Conservation (phyloP, 2,329 filamentous ascomycete species). For the Whalleya microplaca region DNA sequence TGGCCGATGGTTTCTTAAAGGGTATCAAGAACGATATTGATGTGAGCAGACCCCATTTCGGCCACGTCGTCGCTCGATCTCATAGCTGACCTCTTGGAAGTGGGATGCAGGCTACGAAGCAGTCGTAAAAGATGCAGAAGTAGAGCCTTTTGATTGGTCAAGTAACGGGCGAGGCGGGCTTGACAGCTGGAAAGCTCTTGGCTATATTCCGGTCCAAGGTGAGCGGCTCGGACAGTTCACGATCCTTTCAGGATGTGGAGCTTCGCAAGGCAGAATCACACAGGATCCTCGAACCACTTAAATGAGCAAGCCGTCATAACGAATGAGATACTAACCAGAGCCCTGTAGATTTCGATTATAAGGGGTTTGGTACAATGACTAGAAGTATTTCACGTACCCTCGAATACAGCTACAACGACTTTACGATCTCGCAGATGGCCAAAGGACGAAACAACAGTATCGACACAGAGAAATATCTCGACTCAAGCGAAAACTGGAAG, state of each 20-base stretch:
- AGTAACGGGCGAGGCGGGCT: conserved; percentile 73
- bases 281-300: background rate
- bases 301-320: background rate
- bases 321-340: background rate
- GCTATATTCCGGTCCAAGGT: conserved; percentile 68
- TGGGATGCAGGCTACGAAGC: conserved; percentile 73
- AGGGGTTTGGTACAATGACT: conserved; percentile 70
- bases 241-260: background rate
- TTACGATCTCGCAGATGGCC: conserved; percentile 67
- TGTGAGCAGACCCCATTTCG: conserved; percentile 22
- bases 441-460: conserved; percentile 54
- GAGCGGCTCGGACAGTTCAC: background rate
- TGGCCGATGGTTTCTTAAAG: conserved; percentile 71
- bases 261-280: background rate
- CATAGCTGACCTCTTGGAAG: conserved; percentile 38
- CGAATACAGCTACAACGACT: conserved; percentile 81
- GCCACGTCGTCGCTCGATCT: background rate
- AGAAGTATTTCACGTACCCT: conserved; percentile 73
- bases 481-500: conserved; percentile 66
- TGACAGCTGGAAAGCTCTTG: conserved; percentile 70
- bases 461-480: conserved; percentile 63
- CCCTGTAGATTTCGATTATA: conserved; percentile 60
- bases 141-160: conserved; percentile 71
- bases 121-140: conserved; percentile 72
- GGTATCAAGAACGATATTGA: conserved; percentile 63